Evolutionary conservation across 306 rosid species (phyloP).

Genomic region (Lupinus albus): DNA sequence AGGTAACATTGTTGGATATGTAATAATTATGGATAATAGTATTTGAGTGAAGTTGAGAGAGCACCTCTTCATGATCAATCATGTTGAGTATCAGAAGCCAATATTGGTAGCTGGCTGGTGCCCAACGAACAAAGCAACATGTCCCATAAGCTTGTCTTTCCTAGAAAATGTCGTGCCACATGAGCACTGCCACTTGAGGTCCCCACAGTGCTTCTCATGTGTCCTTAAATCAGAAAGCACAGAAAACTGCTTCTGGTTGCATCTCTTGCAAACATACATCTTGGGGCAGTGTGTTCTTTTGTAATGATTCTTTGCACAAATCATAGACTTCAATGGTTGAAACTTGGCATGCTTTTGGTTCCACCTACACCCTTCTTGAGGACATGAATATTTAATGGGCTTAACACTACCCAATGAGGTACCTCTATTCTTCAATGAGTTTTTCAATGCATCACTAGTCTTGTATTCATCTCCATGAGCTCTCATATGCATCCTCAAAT

Average conservation of each 20-base stretch:
- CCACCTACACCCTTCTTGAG: conserved; percentile 94
- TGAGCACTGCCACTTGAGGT: conserved; percentile 80
- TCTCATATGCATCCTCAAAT: conserved; percentile 96
- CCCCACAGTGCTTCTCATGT: conserved; percentile 97
- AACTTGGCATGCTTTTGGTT: conserved; percentile 75
- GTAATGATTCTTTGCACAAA: conserved; percentile 92
- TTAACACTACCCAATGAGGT: conserved; percentile 18
- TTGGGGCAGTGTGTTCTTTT: conserved; percentile 94
- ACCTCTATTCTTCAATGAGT: conserved; percentile 55
- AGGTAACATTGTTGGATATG: too few relatives aligned
- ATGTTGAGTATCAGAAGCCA: conserved; percentile 23
- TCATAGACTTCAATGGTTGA: conserved; percentile 88
- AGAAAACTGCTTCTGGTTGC: conserved; percentile 81
- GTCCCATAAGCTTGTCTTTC: conserved; percentile 94
- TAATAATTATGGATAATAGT: not conserved
- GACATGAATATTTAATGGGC: conserved; percentile 80
- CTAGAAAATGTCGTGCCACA: conserved; percentile 94
- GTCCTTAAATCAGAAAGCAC: conserved; percentile 88
- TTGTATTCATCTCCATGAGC: conserved; percentile 97
- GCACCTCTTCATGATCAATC: conserved; percentile 4
- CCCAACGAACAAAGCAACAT: conserved; percentile 75
- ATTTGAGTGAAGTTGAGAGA: conserved; percentile 10
- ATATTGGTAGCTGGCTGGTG: conserved; percentile 51
- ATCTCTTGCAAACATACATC: conserved; percentile 90
- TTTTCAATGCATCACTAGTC: conserved; percentile 70